Conservation (phyloP, 2,329 filamentous ascomycete species). For the Phialocephala subalpina region DNA sequence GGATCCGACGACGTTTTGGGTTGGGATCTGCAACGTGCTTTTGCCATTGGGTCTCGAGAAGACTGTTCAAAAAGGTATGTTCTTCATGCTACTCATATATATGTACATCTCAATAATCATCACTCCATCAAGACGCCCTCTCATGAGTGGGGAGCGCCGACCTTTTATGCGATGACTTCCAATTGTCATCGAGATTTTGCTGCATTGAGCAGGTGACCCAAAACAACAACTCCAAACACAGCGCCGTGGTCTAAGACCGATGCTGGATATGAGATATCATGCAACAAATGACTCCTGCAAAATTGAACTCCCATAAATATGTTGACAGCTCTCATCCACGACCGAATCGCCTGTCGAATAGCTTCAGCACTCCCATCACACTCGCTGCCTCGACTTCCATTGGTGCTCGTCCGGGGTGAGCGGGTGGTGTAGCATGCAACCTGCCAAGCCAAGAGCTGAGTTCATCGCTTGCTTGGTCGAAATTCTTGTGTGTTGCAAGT, state of each 20-base stretch:
- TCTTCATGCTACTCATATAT: constrained; percentile 4
- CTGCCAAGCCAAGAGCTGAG: constrained; percentile 80
- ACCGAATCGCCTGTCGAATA: constrained; percentile 80
- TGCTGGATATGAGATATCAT: background rate
- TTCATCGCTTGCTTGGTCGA: constrained; percentile 76
- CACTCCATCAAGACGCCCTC: constrained; percentile 10
- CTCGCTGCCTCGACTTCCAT: constrained; percentile 85
- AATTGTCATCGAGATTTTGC: background rate
- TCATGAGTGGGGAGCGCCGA: background rate
- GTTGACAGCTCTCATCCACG: constrained; percentile 42
- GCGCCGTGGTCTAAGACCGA: background rate
- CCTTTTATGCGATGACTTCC: constrained; percentile 2
- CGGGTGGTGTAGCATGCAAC: constrained; percentile 64
- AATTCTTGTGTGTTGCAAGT: constrained; percentile 78
- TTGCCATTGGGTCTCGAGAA: background rate
- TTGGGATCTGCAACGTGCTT: constrained; percentile 10
- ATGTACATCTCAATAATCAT: constrained; percentile 7
- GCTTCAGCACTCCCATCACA: constrained; percentile 85
- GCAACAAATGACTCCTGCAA: background rate
- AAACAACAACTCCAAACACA: constrained; percentile 5
- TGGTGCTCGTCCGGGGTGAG: constrained; percentile 55
- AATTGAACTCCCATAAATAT: background rate
- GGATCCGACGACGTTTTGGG: background rate
- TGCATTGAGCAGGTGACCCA: background rate
- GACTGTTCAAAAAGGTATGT: background rate